Evolutionary conservation across 2,329 filamentous ascomycete species (phyloP).

Genomic region (Purpureocillium lavendulum): DNA sequence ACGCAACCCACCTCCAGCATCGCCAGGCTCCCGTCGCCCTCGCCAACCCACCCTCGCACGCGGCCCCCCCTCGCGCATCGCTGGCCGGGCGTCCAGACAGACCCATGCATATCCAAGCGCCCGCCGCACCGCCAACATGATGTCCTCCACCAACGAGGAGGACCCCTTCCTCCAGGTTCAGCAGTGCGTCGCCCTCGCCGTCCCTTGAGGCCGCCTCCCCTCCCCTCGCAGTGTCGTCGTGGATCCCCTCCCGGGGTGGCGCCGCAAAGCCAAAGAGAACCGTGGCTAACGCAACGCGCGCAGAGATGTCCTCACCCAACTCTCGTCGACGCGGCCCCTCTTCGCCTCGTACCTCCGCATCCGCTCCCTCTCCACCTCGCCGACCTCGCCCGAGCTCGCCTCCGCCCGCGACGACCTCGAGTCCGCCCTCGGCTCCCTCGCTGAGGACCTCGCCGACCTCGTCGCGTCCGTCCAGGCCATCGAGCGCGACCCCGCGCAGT

Average conservation of each 20-base stretch:
- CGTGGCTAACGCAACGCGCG: background rate
- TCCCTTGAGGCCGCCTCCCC: conserved; percentile 1
- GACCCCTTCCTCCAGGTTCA: conserved; percentile 68
- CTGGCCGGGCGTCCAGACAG: background rate
- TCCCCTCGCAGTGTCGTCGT: background rate
- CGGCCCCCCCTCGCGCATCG: background rate
- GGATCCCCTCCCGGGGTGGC: background rate
- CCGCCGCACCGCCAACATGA: conserved; percentile 37
- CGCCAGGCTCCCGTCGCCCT: too few species aligned
- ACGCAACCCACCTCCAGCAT: background rate
- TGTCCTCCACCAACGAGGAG: conserved; percentile 59
- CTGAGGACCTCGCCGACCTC: conserved; percentile 82
- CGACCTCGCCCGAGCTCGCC: conserved; percentile 75
- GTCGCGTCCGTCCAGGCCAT: conserved; percentile 79
- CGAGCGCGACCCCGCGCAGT: conserved; percentile 79
- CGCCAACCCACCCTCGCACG: too few species aligned
- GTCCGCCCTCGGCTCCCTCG: conserved; percentile 55
- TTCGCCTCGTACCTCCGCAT: conserved; percentile 96
- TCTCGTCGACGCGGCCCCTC: conserved; percentile 72
- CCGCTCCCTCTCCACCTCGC: conserved; percentile 67
- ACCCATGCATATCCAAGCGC: conserved; percentile 13
- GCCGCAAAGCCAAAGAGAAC: too few species aligned
- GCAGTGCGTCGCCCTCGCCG: conserved; percentile 37
- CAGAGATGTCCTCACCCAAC: conserved; percentile 82
- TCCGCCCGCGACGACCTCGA: conserved; percentile 66